These are phyloP conservation scores for Heliosperma pusillum DNA, from an alignment of 148 eudicot species.

Conservation along the genomic window DNA sequence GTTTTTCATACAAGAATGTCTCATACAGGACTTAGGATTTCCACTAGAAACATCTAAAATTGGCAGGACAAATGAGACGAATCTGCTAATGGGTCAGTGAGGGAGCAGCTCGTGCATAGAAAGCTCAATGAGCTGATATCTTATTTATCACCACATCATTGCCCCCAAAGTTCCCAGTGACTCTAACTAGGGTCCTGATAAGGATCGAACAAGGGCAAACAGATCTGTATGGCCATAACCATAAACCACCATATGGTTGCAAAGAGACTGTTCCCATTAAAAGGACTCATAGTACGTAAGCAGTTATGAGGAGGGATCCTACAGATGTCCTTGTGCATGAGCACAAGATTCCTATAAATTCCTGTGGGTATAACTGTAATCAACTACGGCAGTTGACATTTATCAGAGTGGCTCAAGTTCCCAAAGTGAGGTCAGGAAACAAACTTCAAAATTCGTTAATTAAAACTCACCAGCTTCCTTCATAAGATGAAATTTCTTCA, in stretches of 20 bases:
- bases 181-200: background rate
- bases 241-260: background rate
- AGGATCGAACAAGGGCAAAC: background rate
- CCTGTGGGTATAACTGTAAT: background rate
- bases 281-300: background rate
- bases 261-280: background rate
- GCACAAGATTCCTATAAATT: background rate
- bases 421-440: slow-evolving; percentile 13
- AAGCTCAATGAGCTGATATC: too few species aligned
- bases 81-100: too few species aligned
- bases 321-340: background rate
- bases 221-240: background rate
- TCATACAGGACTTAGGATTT: background rate
- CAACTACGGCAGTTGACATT: background rate
- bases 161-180: background rate
- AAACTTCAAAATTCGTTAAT: background rate
- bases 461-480: slow-evolving; percentile 60
- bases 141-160: background rate
- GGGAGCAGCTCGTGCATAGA: too few species aligned
- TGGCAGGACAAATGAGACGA: too few species aligned
- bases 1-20: background rate
- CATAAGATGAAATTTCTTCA: slow-evolving; percentile 41
- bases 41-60: too few species aligned
- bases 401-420: background rate
- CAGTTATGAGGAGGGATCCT: background rate